phyloP scores from a whole-genome alignment of 1,284 basidiomycete species.

The Irpex lacteus region DNA sequence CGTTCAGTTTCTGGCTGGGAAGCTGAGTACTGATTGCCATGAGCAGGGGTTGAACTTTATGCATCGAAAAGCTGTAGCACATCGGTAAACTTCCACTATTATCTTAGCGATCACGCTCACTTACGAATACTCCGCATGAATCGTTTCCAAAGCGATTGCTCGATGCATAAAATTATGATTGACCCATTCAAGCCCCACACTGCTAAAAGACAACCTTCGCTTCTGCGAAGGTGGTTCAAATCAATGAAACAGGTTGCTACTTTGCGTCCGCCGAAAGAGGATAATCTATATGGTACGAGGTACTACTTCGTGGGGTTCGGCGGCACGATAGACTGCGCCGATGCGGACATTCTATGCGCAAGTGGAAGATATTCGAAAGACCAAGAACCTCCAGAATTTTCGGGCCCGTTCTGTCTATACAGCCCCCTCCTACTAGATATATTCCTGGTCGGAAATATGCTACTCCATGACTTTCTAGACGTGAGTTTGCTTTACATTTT shows the following conservation, averaged over 20 bases:
- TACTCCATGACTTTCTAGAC: constrained; percentile 18
- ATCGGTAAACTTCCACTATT: constrained; percentile 10
- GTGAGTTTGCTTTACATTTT: constrained; percentile 13
- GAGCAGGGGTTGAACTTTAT: constrained; percentile 16
- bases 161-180: background rate
- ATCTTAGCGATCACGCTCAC: background rate
- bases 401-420: constrained; percentile 17
- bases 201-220: constrained; percentile 4
- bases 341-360: no score
- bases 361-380: no score
- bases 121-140: background rate
- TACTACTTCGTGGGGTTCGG: constrained; percentile 37
- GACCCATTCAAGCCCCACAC: background rate
- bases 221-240: no score
- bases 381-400: no score
- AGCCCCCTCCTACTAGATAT: constrained; percentile 31
- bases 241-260: no score
- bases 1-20: constrained; percentile 15
- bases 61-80: constrained; percentile 15
- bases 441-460: constrained; percentile 26
- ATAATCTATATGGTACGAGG: no score
- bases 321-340: constrained; percentile 22
- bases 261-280: no score
- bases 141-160: background rate
- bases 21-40: background rate